phyloP scores from a whole-genome alignment of 2,329 filamentous ascomycete genomes.

The Alternaria postmessia region DNA sequence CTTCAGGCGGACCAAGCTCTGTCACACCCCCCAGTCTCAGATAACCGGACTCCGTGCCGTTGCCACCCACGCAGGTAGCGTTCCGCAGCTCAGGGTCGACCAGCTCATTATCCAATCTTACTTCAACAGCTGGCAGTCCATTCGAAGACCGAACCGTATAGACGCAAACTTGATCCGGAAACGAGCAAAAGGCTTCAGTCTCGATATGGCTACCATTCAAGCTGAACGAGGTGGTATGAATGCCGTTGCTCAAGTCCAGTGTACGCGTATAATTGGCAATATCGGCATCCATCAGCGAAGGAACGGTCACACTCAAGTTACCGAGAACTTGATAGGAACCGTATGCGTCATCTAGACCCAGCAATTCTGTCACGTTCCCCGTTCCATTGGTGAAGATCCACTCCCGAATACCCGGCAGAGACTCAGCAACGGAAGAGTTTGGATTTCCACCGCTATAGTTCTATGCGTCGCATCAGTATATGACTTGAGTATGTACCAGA shows the following conservation, averaged over 20 bases:
- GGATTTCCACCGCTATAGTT: conserved; percentile 61
- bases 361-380: conserved; percentile 53
- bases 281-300: conserved; percentile 25
- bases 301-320: conserved; percentile 56
- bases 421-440: conserved; percentile 39
- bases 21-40: conserved; percentile 42
- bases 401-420: conserved; percentile 55
- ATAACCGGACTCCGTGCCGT: conserved; percentile 44
- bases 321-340: conserved; percentile 59
- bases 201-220: conserved; percentile 43
- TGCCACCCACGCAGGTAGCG: conserved; percentile 44
- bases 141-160: conserved; percentile 45
- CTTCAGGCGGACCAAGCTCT: conserved; percentile 52
- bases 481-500: not conserved
- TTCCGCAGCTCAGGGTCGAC: conserved; percentile 39
- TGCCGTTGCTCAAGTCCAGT: conserved; percentile 56
- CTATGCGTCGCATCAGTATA: conserved; percentile 20
- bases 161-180: conserved; percentile 54
- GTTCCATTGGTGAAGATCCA: conserved; percentile 60
- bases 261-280: conserved; percentile 49
- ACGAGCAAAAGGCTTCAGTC: conserved; percentile 57
- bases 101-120: conserved; percentile 56
- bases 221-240: conserved; percentile 46
- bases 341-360: conserved; percentile 52
- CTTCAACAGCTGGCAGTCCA: conserved; percentile 52